A percentile compares a stretch with the other conserved stretches of the same genome.
phyloP scores from a whole-genome alignment of 768 basidiomycete genomes.

The Rhizopogon vinicolor region DNA sequence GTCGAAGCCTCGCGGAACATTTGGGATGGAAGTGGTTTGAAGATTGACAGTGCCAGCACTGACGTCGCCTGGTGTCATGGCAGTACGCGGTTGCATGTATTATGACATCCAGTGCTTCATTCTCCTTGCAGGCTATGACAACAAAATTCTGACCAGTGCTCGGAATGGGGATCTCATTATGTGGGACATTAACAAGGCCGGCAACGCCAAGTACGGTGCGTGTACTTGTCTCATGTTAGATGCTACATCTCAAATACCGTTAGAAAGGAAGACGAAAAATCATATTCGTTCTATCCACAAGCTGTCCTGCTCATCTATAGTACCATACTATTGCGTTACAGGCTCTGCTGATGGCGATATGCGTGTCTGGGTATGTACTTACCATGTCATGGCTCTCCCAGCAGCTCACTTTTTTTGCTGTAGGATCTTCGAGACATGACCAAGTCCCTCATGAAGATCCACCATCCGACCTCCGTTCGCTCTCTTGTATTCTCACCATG shows the following conservation, averaged over 20 bases:
- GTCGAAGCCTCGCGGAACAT: conserved; percentile 73
- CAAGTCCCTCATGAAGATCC: conserved; percentile 65
- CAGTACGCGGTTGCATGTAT: conserved; percentile 32
- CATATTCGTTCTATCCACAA: conserved; percentile 71
- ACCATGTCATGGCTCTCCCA: background rate
- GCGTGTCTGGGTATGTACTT: conserved; percentile 65
- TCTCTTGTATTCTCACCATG: conserved; percentile 69
- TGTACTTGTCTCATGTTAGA: background rate
- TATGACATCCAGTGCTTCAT: conserved; percentile 1
- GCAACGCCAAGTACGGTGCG: conserved; percentile 67
- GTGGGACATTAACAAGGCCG: conserved; percentile 73
- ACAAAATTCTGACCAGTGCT: conserved; percentile 77
- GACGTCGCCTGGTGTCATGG: conserved; percentile 80
- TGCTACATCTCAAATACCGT: conserved; percentile 8
- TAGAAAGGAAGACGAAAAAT: conserved; percentile 64
- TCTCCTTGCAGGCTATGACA: conserved; percentile 50
- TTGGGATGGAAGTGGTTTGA: conserved; percentile 75
- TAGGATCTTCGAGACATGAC: conserved; percentile 74
- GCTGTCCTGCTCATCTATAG: conserved; percentile 61
- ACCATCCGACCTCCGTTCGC: conserved; percentile 65
- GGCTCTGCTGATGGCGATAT: conserved; percentile 79
- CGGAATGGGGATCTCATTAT: conserved; percentile 79
- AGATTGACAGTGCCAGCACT: conserved; percentile 73
- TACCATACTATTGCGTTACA: conserved; percentile 70
- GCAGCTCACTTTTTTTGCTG: background rate